Evolutionary conservation across 169 alveolate genomes (phyloP), one percentile per base, ranked within the genome.

Genomic region (Eimeria falciformis): DNA sequence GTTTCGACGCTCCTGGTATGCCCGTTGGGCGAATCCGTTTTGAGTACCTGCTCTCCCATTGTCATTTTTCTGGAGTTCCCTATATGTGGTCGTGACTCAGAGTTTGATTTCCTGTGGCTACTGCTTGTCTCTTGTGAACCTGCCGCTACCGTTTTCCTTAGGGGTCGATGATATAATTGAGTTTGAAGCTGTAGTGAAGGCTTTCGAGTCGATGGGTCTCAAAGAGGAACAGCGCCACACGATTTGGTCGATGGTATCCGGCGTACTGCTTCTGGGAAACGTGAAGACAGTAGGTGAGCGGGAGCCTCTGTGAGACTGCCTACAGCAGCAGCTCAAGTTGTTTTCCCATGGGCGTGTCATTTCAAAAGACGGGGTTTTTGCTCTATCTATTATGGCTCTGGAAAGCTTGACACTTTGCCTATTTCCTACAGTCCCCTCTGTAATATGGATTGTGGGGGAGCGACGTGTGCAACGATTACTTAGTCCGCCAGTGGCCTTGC

Each of bases 231-330:
- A 98, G 87, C 96, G 96, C 43, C 97, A 94, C 81, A 95, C 97
- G 71, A 97, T 98, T 27, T 95, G 97, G 53, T 94, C 98, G 25
- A 69, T 98, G 47, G 95, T 98, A 37, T 97, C 98, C 4, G 99
- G 99, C 62, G 96, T 99, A 21, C 94, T 99, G 66, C 96, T 97
- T 50, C 87, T 99, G 83, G 99, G 99, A 78, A 98, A 99, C 93
- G 97, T 98, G n/a, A 96, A 97, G 89, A 95, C 98, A 89, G 95
- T 55, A 37, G 92, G 92, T 73, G 45, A 2, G 86, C n/a, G 25
- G 21, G 78, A 37, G 65, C 65, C 65, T 1, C 65, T 53, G 65
- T 3, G 17, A 21, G 40, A 33, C 40, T 33, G 40, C 40, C 4
- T 0, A 33, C 40, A 33, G 40, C 40, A 33, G 4, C 2, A 33